These are phyloP conservation scores for Xylaria flabelliformis DNA, from an alignment of 495 filamentous ascomycete species.

Conservation along the genomic window DNA sequence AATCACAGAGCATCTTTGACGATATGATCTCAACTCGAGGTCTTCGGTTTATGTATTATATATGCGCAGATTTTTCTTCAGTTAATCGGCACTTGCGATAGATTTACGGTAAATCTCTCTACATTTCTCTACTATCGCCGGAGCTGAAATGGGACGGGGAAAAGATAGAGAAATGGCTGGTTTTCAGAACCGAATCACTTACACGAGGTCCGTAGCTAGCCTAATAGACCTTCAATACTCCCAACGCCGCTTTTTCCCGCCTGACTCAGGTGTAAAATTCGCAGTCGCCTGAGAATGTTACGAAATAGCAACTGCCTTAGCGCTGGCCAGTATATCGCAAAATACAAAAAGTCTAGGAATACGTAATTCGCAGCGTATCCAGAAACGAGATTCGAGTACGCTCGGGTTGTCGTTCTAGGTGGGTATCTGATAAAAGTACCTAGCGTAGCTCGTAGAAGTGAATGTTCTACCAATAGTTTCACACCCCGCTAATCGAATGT, in stretches of 20 bases:
- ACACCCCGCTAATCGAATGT: constrained; percentile 71
- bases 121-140: neutral
- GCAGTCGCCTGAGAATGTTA: too few relatives aligned
- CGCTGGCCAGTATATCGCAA: too few relatives aligned
- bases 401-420: neutral
- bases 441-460: neutral
- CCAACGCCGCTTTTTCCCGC: neutral
- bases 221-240: neutral
- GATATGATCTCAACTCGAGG: neutral
- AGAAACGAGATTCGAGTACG: neutral
- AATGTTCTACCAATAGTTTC: neutral
- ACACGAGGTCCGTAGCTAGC: neutral
- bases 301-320: too few relatives aligned
- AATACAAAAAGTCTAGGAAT: too few relatives aligned
- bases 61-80: constrained; percentile 17
- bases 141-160: neutral
- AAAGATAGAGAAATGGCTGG: neutral
- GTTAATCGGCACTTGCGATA: neutral
- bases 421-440: constrained; percentile 24
- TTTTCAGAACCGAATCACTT: neutral
- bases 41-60: neutral
- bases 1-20: neutral
- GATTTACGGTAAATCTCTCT: neutral
- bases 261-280: neutral
- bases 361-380: too few relatives aligned